phyloP scores from a whole-genome alignment of 495 filamentous ascomycete species.

The Daldinia loculata region DNA sequence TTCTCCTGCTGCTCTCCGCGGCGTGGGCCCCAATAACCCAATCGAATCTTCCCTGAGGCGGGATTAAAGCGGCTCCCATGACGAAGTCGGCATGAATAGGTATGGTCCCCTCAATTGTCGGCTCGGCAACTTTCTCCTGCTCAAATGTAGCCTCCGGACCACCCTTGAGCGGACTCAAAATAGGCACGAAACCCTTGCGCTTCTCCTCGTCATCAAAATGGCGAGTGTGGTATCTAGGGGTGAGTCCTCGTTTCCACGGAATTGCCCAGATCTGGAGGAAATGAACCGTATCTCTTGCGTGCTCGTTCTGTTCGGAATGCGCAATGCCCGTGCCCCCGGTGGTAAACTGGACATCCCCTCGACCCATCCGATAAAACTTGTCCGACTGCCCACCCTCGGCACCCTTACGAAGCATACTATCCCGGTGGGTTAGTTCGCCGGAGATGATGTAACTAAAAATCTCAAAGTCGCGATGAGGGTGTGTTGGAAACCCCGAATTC shows the following conservation, averaged over 20 bases:
- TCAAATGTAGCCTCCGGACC: conserved; percentile 65
- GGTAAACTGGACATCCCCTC: conserved; percentile 85
- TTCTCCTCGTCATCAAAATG: conserved; percentile 75
- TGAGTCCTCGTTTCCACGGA: conserved; percentile 73
- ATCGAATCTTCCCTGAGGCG: conserved; percentile 61
- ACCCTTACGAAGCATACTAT: conserved; percentile 72
- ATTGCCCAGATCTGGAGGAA: conserved; percentile 86
- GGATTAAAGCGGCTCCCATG: conserved; percentile 76
- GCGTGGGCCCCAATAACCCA: conserved; percentile 68
- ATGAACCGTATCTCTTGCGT: conserved; percentile 69
- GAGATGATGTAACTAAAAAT: conserved; percentile 84
- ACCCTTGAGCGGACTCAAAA: conserved; percentile 74
- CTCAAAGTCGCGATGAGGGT: conserved; percentile 82
- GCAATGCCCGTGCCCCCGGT: conserved; percentile 80
- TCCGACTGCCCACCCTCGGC: conserved; percentile 60
- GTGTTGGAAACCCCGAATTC: conserved; percentile 77
- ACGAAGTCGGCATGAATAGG: conserved; percentile 82
- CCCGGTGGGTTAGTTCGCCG: conserved; percentile 83
- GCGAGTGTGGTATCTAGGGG: conserved; percentile 73
- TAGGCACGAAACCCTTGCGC: conserved; percentile 69
- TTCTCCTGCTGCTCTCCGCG: conserved; percentile 63
- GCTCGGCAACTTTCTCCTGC: conserved; percentile 66
- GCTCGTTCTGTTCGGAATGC: conserved; percentile 79
- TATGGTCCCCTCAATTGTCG: conserved; percentile 68
- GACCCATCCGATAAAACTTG: conserved; percentile 73